Base-by-base conservation (phyloP, 441 rosid species). In the Populus hybrid region DNA sequence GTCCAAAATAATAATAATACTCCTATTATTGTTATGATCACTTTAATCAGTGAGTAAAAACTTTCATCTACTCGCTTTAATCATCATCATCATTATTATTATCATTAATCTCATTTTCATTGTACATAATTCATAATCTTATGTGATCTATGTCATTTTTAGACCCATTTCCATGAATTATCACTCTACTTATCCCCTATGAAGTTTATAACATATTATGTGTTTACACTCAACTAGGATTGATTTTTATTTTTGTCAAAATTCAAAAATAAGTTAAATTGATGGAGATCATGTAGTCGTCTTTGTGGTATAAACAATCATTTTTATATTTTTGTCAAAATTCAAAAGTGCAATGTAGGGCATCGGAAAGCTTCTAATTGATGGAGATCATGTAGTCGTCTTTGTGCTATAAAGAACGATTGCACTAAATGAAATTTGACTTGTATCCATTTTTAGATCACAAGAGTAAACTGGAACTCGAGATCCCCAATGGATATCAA, bases 1-100 rank as follows among this genome's bases (percentile, higher is more conserved):
- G 85, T 83, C 82, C 86, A 26, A 79, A 78, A 73, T 89, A 67
- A 78, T 66, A 32, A n/a, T 69, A 35, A 50, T 11, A 1, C 10
- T 20, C 32, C 32, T 30, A 30, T 30, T 30, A 30, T 30, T 30
- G 0, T 26, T 10, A 12, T 70, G 20, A 38, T 70, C 28, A 5
- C 32, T 23, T 21, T 1, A 23, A 53, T 53, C n/a, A 53, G 16
- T 53, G 61, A 53, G 61, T 18, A 16, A 53, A 53, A 53, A 53
- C 61, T 42, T 30, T 30, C 32, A 30, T 30, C 32, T 30, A 30
- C 32, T 30, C 32, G 4, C 4, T 30, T 30, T 30, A 30, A 30
- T 30, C 32, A 30, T 30, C 32, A 30, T 30, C 32, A 30, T 30
- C 4, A 30, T 30, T 3, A 28, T 28, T 30, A 30, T 67, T 26